These are phyloP conservation scores for Protomyces gravidus DNA, from an alignment of 1,139 yeast species.

Conservation along the genomic window DNA sequence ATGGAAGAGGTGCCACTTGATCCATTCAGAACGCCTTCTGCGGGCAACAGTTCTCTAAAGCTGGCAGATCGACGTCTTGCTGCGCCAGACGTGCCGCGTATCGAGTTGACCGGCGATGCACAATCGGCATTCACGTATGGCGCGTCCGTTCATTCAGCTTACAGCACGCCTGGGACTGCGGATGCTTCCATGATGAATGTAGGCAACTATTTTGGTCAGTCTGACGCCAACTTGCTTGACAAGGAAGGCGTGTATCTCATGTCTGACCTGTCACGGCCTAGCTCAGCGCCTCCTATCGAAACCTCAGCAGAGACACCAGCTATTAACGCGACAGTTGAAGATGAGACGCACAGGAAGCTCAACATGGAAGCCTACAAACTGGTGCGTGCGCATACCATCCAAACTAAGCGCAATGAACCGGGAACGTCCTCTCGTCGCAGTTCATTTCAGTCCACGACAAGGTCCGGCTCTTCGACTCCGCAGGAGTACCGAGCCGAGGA, in stretches of 20 bases:
- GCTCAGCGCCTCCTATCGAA: background rate
- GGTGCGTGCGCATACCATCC: conserved; percentile 26
- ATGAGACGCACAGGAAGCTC: conserved; percentile 13
- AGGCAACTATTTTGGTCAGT: background rate
- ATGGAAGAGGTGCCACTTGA: background rate
- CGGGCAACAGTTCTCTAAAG: background rate
- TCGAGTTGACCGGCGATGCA: background rate
- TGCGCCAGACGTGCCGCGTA: conserved; percentile 7
- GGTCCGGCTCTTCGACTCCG: background rate
- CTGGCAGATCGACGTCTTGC: conserved; percentile 10
- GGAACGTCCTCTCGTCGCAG: conserved; percentile 8
- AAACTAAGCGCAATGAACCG: background rate
- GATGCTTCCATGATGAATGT: background rate
- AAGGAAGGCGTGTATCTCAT: background rate
- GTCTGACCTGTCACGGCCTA: conserved; percentile 3
- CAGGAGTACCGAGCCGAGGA: background rate
- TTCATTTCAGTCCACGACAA: conserved; percentile 8
- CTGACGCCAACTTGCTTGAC: background rate
- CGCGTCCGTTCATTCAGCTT: background rate
- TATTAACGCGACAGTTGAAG: background rate
- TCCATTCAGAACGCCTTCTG: background rate
- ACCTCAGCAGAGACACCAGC: background rate
- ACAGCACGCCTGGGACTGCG: background rate
- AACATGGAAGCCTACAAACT: conserved; percentile 25
- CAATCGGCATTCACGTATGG: background rate